Conservation (phyloP, 768 basidiomycete genomes). For the Lentinula boryana region DNA sequence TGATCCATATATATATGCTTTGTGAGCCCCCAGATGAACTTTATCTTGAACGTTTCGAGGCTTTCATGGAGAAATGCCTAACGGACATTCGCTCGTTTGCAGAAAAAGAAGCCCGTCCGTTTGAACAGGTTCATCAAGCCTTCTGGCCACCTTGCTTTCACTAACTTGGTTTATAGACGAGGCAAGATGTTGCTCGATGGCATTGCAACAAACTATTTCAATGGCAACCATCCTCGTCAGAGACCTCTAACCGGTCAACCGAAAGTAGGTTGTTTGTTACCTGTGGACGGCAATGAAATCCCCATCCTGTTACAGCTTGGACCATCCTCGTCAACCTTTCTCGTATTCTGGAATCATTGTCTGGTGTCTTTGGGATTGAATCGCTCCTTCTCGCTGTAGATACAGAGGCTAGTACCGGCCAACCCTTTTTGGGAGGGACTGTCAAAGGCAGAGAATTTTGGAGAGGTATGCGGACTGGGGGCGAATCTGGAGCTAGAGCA, state of each 20-base stretch:
- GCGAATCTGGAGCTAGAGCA: slow-evolving; percentile 47
- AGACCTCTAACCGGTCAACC: neutral
- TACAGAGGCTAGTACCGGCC: slow-evolving; percentile 37
- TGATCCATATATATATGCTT: slow-evolving; percentile 18
- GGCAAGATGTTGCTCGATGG: slow-evolving; percentile 56
- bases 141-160: neutral
- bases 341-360: slow-evolving; percentile 47
- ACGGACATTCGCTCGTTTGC: slow-evolving; percentile 56
- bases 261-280: slow-evolving; percentile 7
- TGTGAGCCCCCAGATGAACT: slow-evolving; percentile 40
- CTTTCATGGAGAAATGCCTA: slow-evolving; percentile 54
- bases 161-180: slow-evolving; percentile 31
- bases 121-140: slow-evolving; percentile 45
- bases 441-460: slow-evolving; percentile 59
- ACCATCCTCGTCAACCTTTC: slow-evolving; percentile 44
- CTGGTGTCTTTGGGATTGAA: slow-evolving; percentile 43
- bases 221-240: slow-evolving; percentile 9
- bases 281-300: neutral
- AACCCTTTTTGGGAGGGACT: slow-evolving; percentile 62
- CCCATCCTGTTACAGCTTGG: slow-evolving; percentile 29
- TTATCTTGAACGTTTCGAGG: slow-evolving; percentile 60
- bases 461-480: slow-evolving; percentile 54
- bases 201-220: slow-evolving; percentile 54
- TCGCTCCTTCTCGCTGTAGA: slow-evolving; percentile 61
- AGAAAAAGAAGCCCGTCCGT: slow-evolving; percentile 48